Percentiles rank a stretch among this genome's conserved stretches.
Evolutionary conservation across 108 stramenopile genomes (phyloP).

Genomic region (Fistulifera pelliculosa): DNA sequence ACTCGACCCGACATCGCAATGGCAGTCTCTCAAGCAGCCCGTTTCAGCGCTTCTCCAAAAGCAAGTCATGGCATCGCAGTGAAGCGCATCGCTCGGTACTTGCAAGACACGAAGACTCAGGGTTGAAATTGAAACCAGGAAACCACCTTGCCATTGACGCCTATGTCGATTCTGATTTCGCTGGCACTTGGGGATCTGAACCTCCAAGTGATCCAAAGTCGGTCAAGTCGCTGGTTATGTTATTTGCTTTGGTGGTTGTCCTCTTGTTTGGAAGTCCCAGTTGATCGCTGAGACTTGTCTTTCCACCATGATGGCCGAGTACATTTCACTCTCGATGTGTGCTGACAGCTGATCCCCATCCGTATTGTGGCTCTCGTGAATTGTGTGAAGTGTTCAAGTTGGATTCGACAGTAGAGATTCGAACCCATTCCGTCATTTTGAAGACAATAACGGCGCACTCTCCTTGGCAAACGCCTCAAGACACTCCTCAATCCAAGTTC

Average conservation of each 20-base stretch:
- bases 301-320: constrained; percentile 9
- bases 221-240: constrained; percentile 2
- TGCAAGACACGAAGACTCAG: constrained; percentile 17
- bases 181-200: constrained; percentile 24
- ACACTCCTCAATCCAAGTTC: constrained; percentile 38
- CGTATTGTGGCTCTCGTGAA: neutral
- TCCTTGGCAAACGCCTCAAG: constrained; percentile 10
- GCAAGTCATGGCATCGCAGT: constrained; percentile 13
- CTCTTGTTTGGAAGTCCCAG: neutral
- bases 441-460: constrained; percentile 24
- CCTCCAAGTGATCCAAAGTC: neutral
- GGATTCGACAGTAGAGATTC: neutral
- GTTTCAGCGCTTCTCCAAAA: constrained; percentile 16
- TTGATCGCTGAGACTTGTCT: neutral
- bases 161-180: constrained; percentile 39
- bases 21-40: constrained; percentile 11
- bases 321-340: constrained; percentile 1
- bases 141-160: constrained; percentile 11
- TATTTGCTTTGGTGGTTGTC: neutral
- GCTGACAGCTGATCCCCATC: constrained; percentile 13
- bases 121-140: constrained; percentile 13
- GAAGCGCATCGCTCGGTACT: constrained; percentile 21
- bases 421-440: constrained; percentile 8
- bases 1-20: constrained; percentile 12
- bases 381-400: neutral